Evolutionary conservation across 371 early-diverging fungal species (phyloP).

Genomic region (Coemansia sp.): DNA sequence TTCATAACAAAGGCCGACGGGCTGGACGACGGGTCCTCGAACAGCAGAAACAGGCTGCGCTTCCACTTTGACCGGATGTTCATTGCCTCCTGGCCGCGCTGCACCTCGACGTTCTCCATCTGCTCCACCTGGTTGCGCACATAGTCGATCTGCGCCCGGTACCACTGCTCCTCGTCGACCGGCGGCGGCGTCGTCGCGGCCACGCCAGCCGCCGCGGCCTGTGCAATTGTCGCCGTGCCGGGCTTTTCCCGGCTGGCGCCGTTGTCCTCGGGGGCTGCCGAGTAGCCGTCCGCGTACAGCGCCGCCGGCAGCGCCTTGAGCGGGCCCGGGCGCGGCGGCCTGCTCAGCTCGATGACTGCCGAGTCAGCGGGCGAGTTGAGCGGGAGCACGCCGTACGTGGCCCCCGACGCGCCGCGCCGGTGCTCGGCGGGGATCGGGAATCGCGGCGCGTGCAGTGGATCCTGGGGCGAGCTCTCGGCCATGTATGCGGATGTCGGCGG

Average conservation of each 20-base stretch:
- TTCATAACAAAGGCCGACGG: constrained; percentile 72
- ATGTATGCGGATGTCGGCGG: not conserved
- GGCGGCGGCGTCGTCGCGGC: constrained; percentile 21
- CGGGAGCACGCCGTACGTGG: constrained; percentile 12
- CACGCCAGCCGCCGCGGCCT: constrained; percentile 24
- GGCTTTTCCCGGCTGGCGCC: constrained; percentile 11
- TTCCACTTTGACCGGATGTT: constrained; percentile 55
- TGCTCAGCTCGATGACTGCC: constrained; percentile 18
- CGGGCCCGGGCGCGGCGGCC: constrained; percentile 16
- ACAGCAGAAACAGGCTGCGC: constrained; percentile 59
- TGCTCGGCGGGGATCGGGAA: constrained; percentile 28
- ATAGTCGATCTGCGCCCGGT: constrained; percentile 48
- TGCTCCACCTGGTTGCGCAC: constrained; percentile 49
- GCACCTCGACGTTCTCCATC: constrained; percentile 39
- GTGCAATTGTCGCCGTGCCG: not conserved
- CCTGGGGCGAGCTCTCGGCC: not conserved
- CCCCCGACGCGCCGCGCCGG: constrained; percentile 7
- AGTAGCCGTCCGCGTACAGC: constrained; percentile 2
- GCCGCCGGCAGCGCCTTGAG: constrained; percentile 19
- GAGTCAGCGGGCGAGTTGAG: constrained; percentile 21
- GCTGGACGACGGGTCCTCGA: constrained; percentile 53
- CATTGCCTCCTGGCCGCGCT: constrained; percentile 44
- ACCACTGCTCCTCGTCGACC: constrained; percentile 42
- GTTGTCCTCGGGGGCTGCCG: not conserved
- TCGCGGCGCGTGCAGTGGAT: constrained; percentile 24